Base-by-base conservation (phyloP, 208 protist genomes). In the Leishmania lainsoni region DNA sequence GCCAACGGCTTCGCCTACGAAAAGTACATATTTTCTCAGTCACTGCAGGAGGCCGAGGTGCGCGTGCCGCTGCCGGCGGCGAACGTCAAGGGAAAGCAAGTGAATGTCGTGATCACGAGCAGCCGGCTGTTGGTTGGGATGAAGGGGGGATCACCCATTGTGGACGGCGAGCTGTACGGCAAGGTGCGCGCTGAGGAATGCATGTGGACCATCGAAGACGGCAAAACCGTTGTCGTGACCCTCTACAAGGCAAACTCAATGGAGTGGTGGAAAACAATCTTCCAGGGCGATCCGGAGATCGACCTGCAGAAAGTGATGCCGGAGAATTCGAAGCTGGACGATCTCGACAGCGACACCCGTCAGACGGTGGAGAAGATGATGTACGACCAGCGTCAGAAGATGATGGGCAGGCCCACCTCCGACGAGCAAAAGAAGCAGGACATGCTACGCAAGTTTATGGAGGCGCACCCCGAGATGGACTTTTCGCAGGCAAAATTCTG, bases 281-380 rank as follows among this genome's bases (percentile, higher is more conserved):
- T 98, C 72, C 66, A 82, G 35, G 94, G 96, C 20, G 94, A 98
- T 81, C 88, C 90, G 16, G 95, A 97, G 79, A 97, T 99, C 79
- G 96, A 99, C 72, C 86, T 98, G 63, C 94, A 97, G 81, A 99
- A 99, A 87, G 96, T 99, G 51, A 85, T 98, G 56, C 97, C 97
- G 39, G 95, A 98, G 89, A 98, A 98, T 86, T 98, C 94, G 49
- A 98, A 99, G 87, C 86, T 99, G n/a, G 92, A 96, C 79, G 96
- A 99, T 87, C 91, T 99, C 49, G 97, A 99, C 87, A 84, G 86
- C 66, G 97, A 99, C 69, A 98, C 97, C 22, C 91, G 96, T n/a
- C 90, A 98, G 87, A 98, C 94, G 48, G 97, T 99, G 66, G 96
- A 98, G 86, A 99, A 99, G 91, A 99, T 99, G 97, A 99, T 99